Conservation (phyloP, 1,284 basidiomycete genomes). For the Fistulinella cinereoalba region DNA sequence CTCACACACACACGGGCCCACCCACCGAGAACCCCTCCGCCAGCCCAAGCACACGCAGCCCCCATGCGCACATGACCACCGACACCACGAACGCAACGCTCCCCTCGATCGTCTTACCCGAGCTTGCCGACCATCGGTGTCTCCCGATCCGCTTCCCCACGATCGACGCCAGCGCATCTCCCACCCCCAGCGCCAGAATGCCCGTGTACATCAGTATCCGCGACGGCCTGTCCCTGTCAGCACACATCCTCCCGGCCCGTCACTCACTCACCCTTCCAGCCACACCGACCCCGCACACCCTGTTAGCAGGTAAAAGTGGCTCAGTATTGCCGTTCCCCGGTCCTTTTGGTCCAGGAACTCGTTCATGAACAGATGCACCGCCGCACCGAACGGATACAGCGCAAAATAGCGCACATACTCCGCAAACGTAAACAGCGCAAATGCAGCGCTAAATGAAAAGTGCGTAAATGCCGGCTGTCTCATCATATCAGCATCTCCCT, state of each 20-base stretch:
- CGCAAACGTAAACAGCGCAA: constrained; percentile 91
- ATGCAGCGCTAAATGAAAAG: constrained; percentile 89
- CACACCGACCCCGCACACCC: constrained; percentile 93
- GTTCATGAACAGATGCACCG: constrained; percentile 94
- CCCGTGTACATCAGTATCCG: constrained; percentile 84
- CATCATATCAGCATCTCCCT: constrained; percentile 14
- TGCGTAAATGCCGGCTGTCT: constrained; percentile 92
- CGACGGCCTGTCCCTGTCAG: constrained; percentile 50
- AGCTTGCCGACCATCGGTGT: constrained; percentile 79
- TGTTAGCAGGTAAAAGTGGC: constrained; percentile 95
- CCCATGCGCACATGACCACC: constrained; percentile 66
- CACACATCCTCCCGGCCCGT: not conserved
- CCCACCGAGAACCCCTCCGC: constrained; percentile 75
- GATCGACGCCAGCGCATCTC: constrained; percentile 93
- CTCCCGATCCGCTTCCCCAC: constrained; percentile 83
- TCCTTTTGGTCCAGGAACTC: constrained; percentile 98
- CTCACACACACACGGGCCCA: constrained; percentile 14
- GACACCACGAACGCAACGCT: constrained; percentile 79
- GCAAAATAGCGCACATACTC: constrained; percentile 99
- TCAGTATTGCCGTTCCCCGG: constrained; percentile 92
- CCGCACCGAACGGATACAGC: constrained; percentile 92
- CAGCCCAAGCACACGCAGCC: constrained; percentile 68
- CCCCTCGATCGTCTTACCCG: constrained; percentile 90
- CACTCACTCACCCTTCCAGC: constrained; percentile 80
- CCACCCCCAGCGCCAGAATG: constrained; percentile 86